Evolutionary conservation across 1,284 basidiomycete genomes (phyloP).

Genomic region (Austroboletus niveus): DNA sequence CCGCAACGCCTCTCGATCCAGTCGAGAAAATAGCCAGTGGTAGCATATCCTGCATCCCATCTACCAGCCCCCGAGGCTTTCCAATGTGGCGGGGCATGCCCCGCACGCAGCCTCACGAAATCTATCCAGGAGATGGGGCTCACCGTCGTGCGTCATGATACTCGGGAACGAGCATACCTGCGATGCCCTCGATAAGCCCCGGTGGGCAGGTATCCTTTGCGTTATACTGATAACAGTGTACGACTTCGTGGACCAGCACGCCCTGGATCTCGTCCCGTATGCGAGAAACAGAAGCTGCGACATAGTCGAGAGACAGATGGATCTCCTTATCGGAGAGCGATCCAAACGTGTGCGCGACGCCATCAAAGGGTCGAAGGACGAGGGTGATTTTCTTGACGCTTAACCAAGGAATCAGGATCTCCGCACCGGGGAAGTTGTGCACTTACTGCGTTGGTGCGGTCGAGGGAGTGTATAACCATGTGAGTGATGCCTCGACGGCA

Average conservation of each 20-base stretch:
- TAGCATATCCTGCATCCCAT: slow-evolving; percentile 74
- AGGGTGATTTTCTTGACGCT: slow-evolving; percentile 56
- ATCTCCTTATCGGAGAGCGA: slow-evolving; percentile 62
- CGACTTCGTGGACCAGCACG: slow-evolving; percentile 65
- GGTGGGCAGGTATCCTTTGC: slow-evolving; percentile 56
- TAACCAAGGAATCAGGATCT: slow-evolving; percentile 5
- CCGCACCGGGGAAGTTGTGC: background rate
- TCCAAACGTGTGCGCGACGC: slow-evolving; percentile 64
- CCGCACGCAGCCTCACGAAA: slow-evolving; percentile 62
- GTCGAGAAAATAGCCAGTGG: slow-evolving; percentile 69
- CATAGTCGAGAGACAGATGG: slow-evolving; percentile 64
- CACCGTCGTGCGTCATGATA: background rate
- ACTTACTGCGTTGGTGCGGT: slow-evolving; percentile 57
- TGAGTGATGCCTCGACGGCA: slow-evolving; percentile 54
- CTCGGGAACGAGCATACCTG: slow-evolving; percentile 44
- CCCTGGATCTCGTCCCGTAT: slow-evolving; percentile 61
- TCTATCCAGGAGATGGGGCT: slow-evolving; percentile 40
- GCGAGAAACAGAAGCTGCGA: slow-evolving; percentile 44
- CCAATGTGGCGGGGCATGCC: slow-evolving; percentile 68
- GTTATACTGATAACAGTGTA: slow-evolving; percentile 73
- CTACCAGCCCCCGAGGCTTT: slow-evolving; percentile 39
- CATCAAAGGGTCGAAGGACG: slow-evolving; percentile 60
- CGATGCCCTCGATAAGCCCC: slow-evolving; percentile 71
- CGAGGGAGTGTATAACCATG: slow-evolving; percentile 58
- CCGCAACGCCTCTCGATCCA: slow-evolving; percentile 64